Base-by-base conservation (phyloP, 192 early-diverging fungal species). In the Backusella luteola region DNA sequence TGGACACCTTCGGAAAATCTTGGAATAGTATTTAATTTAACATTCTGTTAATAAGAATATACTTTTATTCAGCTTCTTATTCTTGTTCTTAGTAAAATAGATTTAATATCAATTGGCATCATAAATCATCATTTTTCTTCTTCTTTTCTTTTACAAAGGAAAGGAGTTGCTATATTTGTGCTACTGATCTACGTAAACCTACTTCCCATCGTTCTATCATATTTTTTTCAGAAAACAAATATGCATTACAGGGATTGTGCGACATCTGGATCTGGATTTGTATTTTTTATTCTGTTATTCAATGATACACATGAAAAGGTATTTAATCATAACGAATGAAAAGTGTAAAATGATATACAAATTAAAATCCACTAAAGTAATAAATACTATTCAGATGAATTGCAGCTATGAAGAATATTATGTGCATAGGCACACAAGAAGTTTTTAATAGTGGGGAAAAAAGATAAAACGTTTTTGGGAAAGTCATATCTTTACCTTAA, bases 31-130 rank as follows among this genome's bases (percentile, higher is more conserved):
- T 63, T 5, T 59, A 26, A 59, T 59, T 23, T 23, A 59, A 59
- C 7, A 21, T 23, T 9, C 6, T 63, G 26, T 14, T 63, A 29
- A 63, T 29, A 29, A 63, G 21, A 12, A 63, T 14, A 29, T 7
- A 21, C 6, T 14, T 26, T 29, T 29, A 63, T 63, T 63, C 3
- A 63, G 14, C 56, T 63, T 63, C 4, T 29, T 29, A 14, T 63
- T 23, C 4, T 63, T 56, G 2, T 53, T 59, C 26, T 63, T 26
- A 63, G 21, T 63, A 29, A 0, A 94, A 80, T 15, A 98, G 74
- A 83, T 96, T 98, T 23, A 88, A 88, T 1, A 93, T 91, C 87
- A 97, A 91, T 75, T 91, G 96, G 23, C 46, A 21, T 8, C 17
- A 21, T 49, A 49, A 49, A 49, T n/a, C 46, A 49, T n/a, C 46